Percentiles rank a stretch among this genome's conserved stretches.
phyloP scores from a whole-genome alignment of 129 eudicot species.

The Helianthus annuus region HanXRQr2.0-SUNRISE NC_035445.2:51364745-51365244 shows the following conservation, averaged over 20 bases:
- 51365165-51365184: constrained; percentile 40
- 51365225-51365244: constrained; percentile 7
- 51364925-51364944: constrained; percentile 50
- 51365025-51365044: constrained; percentile 69
- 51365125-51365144: constrained; percentile 46
- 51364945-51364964: constrained; percentile 39
- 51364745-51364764: not conserved
- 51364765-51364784: constrained; percentile 18
- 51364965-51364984: too few relatives aligned
- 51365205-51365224: constrained; percentile 38
- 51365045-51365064: constrained; percentile 75
- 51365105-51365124: constrained; percentile 55
- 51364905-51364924: constrained; percentile 60
- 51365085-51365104: constrained; percentile 61
- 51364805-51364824: constrained; percentile 36
- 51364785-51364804: constrained; percentile 14
- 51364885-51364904: constrained; percentile 62
- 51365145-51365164: constrained; percentile 53
- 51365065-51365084: constrained; percentile 61
- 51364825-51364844: constrained; percentile 28
- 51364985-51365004: not conserved
- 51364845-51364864: constrained; percentile 80
- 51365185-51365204: constrained; percentile 40
- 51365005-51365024: constrained; percentile 41
- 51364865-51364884: constrained; percentile 46